Evolutionary conservation across 192 early-diverging fungal species (phyloP).

Genomic region (Pecoramyces ruminantium): DNA sequence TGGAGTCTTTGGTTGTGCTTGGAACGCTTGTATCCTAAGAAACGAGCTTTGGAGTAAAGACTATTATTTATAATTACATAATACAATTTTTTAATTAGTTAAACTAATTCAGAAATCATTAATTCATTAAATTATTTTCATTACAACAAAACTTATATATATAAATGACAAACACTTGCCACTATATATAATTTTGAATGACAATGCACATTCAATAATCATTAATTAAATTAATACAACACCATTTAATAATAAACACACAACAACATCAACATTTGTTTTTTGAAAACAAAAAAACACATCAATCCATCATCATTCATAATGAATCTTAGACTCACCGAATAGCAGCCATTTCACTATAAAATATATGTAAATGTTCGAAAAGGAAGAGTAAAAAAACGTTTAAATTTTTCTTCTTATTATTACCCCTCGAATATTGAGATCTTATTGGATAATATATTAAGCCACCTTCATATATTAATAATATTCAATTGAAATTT

Average conservation of each 20-base stretch:
- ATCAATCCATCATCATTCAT: too few relatives aligned
- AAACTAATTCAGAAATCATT: too few relatives aligned
- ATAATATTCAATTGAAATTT: background rate
- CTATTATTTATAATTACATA: conserved; percentile 22
- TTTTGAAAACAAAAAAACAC: too few relatives aligned
- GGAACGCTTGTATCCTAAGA: conserved; percentile 86
- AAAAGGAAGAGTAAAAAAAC: background rate
- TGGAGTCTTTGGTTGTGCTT: conserved; percentile 82
- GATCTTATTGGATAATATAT: background rate
- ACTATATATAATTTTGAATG: too few relatives aligned
- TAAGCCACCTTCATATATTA: background rate
- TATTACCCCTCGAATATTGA: background rate
- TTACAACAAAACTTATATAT: too few relatives aligned
- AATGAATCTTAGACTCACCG: background rate
- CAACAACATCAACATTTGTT: too few relatives aligned
- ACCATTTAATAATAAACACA: too few relatives aligned
- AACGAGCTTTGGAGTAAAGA: conserved; percentile 93
- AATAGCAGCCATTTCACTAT: background rate
- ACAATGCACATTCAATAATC: too few relatives aligned
- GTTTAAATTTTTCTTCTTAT: background rate
- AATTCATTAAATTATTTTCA: too few relatives aligned
- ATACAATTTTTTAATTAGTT: too few relatives aligned
- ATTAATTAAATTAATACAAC: too few relatives aligned
- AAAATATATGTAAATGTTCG: background rate
- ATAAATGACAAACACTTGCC: too few relatives aligned